Base-by-base conservation (phyloP, 176 grass and related monocot species). In the Puccinellia tenuiflora region DNA sequence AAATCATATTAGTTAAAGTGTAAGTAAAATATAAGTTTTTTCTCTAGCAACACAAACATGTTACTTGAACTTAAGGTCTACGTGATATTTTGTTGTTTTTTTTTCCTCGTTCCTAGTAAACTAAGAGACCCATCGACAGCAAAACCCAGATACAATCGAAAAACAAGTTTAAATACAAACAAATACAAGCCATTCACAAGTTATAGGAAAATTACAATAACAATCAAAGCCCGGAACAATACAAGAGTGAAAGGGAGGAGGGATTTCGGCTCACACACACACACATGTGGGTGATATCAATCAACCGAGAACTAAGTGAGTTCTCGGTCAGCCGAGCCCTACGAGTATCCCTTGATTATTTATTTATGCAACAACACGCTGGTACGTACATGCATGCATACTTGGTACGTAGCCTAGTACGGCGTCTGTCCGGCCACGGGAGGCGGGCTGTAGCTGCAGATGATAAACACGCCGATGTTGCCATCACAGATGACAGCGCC, bases 381-480 rank as follows among this genome's bases (percentile, higher is more conserved):
- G 3, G 7, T 65, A 30, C 15, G 31, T 63, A 15, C 5, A 33
- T 33, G 2, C 1, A 17, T 62, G 14, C 60, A 18, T 31, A 64
- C 15, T 33, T 7, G 0, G 7, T 65, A 65, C 7, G 30, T 35
- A 20, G 30, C 16, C 18, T 67, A 67, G 18, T 85, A 91, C 3
- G 89, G 89, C 1, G 24, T 26, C 14, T 91, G 39, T 0, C 82
- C 89, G 7, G 8, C 42, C 9, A 57, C 9, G 76, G 12, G 12
- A 0, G 31, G 33, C 8, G 77, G 85, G 59, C 63, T n/a, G 62
- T 91, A 91, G 25, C 30, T 53, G 78, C 90, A 91, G 48, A 50
- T 92, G 21, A 92, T 62, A 77, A 88, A 83, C 40, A 88, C 43
- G 11, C 61, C 81, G 4, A 0, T 54, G 20, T 35, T 25, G 20